These are phyloP conservation scores for Paraphoma sp. DNA, from an alignment of 2,329 filamentous ascomycete genomes.

Conservation along the genomic window DNA sequence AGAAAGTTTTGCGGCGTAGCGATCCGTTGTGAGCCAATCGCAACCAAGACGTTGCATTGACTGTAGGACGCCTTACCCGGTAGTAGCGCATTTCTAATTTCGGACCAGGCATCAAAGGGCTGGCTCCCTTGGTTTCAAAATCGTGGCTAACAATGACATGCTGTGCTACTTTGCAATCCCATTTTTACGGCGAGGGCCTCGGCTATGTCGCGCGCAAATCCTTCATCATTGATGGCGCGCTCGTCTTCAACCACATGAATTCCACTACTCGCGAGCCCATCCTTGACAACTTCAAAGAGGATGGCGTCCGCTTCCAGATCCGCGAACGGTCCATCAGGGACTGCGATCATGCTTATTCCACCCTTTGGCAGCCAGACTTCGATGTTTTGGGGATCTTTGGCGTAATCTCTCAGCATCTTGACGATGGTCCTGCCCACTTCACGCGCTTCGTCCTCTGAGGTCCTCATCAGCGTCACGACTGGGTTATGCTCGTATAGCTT, in stretches of 20 bases:
- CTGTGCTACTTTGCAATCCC: slow-evolving; percentile 3
- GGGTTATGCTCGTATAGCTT: slow-evolving; percentile 70
- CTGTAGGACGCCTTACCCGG: slow-evolving; percentile 2
- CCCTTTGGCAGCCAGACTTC: slow-evolving; percentile 66
- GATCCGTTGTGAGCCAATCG: background rate
- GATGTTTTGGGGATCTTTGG: slow-evolving; percentile 51
- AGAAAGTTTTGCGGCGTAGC: background rate
- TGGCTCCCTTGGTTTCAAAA: background rate
- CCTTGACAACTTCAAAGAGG: slow-evolving; percentile 56
- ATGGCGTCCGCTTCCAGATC: slow-evolving; percentile 56
- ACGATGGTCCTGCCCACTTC: slow-evolving; percentile 64
- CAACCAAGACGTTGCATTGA: background rate
- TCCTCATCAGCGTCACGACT: slow-evolving; percentile 70
- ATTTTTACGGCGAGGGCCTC: slow-evolving; percentile 46
- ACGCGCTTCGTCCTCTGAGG: slow-evolving; percentile 63
- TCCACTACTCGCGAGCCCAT: slow-evolving; percentile 56
- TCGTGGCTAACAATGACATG: background rate
- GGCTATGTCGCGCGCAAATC: slow-evolving; percentile 59
- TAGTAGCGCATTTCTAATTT: background rate
- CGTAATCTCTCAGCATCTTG: slow-evolving; percentile 56
- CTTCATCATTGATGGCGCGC: slow-evolving; percentile 61
- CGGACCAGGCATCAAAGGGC: slow-evolving; percentile 2
- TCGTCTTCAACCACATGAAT: slow-evolving; percentile 60
- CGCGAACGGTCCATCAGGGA: slow-evolving; percentile 60
- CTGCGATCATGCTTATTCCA: slow-evolving; percentile 68